phyloP scores from a whole-genome alignment of 129 eudicot species.

The Ambrosia trifida region DNA sequence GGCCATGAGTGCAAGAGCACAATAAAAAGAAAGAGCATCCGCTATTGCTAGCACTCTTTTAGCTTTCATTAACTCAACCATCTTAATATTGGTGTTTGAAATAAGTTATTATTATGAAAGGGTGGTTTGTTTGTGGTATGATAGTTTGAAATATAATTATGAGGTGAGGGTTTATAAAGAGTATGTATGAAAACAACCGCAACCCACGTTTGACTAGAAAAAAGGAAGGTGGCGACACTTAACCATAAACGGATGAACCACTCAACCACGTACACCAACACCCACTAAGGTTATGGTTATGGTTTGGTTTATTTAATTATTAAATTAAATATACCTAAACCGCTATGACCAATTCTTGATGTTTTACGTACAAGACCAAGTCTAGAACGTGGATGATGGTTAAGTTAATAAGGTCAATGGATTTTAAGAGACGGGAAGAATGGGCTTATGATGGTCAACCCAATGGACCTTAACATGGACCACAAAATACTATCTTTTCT shows the following conservation, averaged over 20 bases:
- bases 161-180: too few species aligned
- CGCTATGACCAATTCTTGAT: background rate
- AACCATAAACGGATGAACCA: conserved; percentile 20
- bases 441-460: conserved; percentile 3
- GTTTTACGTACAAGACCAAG: background rate
- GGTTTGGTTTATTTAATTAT: background rate
- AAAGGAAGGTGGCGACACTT: background rate
- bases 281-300: conserved; percentile 19
- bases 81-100: background rate
- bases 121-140: too few species aligned
- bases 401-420: conserved; percentile 2
- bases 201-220: conserved; percentile 19
- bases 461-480: background rate
- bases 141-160: too few species aligned
- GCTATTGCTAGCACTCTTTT: conserved; percentile 29
- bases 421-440: background rate
- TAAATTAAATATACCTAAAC: too few species aligned
- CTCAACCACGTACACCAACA: background rate
- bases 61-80: conserved; percentile 31
- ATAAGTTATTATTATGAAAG: too few species aligned
- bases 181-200: background rate
- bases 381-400: conserved; percentile 4
- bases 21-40: conserved; percentile 35
- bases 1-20: conserved; percentile 28
- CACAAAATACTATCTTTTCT: too few species aligned